A percentile compares a stretch with the other conserved stretches of the same genome.
phyloP scores from a whole-genome alignment of 352 stramenopile genomes.

The Pelagophyceae sp. region DNA sequence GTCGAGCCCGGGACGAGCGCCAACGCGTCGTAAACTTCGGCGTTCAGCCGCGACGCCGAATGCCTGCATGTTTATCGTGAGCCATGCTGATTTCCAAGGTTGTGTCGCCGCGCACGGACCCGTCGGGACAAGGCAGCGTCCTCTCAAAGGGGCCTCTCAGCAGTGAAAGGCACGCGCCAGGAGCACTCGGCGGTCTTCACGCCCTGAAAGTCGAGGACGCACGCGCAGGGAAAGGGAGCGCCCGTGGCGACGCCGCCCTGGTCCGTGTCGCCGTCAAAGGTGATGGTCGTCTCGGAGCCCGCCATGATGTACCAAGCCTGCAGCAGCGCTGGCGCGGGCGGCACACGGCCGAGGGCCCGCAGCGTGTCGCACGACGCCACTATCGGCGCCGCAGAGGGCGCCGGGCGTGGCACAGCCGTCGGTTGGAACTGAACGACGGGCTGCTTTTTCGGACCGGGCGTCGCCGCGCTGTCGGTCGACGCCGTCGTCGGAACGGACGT shows the following conservation, averaged over 20 bases:
- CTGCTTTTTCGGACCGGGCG: no score
- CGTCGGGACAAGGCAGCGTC: no score
- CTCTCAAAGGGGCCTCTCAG: no score
- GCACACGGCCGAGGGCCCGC: neutral
- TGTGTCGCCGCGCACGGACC: neutral
- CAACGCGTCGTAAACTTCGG: no score
- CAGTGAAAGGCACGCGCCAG: neutral
- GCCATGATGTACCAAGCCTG: neutral
- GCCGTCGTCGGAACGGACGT: no score
- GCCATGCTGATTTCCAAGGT: no score
- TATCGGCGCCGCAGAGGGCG: neutral
- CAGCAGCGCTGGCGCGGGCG: neutral
- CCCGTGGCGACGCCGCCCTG: neutral
- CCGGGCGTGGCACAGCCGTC: neutral
- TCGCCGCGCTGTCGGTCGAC: no score
- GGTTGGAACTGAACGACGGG: no score
- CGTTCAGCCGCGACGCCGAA: no score
- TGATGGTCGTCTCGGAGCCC: neutral
- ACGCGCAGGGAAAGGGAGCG: neutral
- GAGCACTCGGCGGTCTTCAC: neutral
- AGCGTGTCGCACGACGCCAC: neutral
- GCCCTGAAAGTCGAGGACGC: neutral
- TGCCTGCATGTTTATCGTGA: no score
- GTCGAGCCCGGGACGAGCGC: neutral
- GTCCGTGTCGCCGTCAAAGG: neutral